These are phyloP conservation scores for Taiozyma sp. DNA, from an alignment of 1,139 yeast genomes.

Conservation along the genomic window DNA sequence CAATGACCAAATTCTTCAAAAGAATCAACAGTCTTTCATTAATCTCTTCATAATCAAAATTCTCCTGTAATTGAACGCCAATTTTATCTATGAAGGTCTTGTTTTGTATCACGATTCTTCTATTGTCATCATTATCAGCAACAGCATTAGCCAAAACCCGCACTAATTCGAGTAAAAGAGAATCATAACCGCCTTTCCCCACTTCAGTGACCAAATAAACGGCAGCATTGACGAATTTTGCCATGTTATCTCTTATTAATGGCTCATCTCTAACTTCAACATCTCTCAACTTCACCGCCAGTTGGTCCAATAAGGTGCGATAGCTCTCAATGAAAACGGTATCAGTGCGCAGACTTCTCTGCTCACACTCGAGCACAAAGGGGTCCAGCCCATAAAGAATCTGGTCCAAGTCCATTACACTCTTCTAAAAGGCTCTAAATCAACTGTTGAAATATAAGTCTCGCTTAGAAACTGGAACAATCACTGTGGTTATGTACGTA, in stretches of 20 bases:
- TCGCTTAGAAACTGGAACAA: neutral
- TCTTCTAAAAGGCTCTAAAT: neutral
- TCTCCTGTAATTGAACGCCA: slow-evolving; percentile 8
- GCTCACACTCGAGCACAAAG: slow-evolving; percentile 15
- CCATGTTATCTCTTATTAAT: slow-evolving; percentile 11
- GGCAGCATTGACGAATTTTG: slow-evolving; percentile 10
- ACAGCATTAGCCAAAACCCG: slow-evolving; percentile 23
- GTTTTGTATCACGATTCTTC: slow-evolving; percentile 9
- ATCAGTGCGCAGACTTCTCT: slow-evolving; percentile 5
- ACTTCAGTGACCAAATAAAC: slow-evolving; percentile 8
- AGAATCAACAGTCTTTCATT: slow-evolving; percentile 17
- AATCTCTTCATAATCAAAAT: slow-evolving; percentile 18
- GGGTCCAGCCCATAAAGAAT: slow-evolving; percentile 21
- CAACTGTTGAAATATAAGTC: neutral
- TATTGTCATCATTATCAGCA: slow-evolving; percentile 22
- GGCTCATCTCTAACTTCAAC: slow-evolving; percentile 9
- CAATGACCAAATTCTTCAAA: slow-evolving; percentile 20
- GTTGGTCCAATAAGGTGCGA: slow-evolving; percentile 16
- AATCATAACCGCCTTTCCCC: slow-evolving; percentile 3
- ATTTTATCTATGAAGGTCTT: slow-evolving; percentile 7
- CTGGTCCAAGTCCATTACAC: slow-evolving; percentile 21
- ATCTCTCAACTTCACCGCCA: slow-evolving; percentile 19
- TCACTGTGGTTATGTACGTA: no score
- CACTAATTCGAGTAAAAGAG: slow-evolving; percentile 13
- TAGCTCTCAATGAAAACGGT: slow-evolving; percentile 20